These are phyloP conservation scores for Pseudocercospora pini-densiflorae DNA, from an alignment of 2,329 filamentous ascomycete species.

Conservation along the genomic window DNA sequence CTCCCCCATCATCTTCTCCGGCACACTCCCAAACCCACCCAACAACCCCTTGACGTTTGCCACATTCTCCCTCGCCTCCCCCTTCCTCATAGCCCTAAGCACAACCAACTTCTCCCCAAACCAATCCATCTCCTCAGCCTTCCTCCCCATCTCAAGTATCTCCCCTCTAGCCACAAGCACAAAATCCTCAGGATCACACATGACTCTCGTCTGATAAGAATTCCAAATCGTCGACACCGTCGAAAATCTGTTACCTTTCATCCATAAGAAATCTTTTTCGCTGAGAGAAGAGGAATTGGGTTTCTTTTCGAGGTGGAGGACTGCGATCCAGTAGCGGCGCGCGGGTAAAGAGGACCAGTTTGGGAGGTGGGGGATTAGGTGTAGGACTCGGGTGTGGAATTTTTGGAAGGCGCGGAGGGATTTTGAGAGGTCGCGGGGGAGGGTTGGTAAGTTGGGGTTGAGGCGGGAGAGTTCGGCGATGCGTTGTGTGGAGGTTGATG, in stretches of 20 bases:
- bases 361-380: slow-evolving; percentile 29
- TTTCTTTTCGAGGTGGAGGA: slow-evolving; percentile 29
- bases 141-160: slow-evolving; percentile 25
- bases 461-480: neutral
- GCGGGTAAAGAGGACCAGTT: slow-evolving; percentile 12
- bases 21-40: slow-evolving; percentile 24
- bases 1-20: slow-evolving; percentile 20
- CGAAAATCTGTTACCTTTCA: slow-evolving; percentile 39
- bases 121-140: slow-evolving; percentile 37
- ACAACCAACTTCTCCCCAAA: slow-evolving; percentile 39
- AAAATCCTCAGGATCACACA: slow-evolving; percentile 27
- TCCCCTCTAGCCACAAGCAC: slow-evolving; percentile 32
- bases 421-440: slow-evolving; percentile 28
- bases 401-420: slow-evolving; percentile 25
- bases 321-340: slow-evolving; percentile 42
- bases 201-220: slow-evolving; percentile 23
- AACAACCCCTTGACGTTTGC: slow-evolving; percentile 17
- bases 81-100: slow-evolving; percentile 31
- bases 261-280: slow-evolving; percentile 39
- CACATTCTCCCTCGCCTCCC: slow-evolving; percentile 6
- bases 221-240: slow-evolving; percentile 41
- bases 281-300: no score
- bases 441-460: slow-evolving; percentile 18
- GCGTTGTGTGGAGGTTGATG: slow-evolving; percentile 3
- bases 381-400: slow-evolving; percentile 31